Evolutionary conservation across 108 stramenopile genomes (phyloP), one percentile per base, ranked within the genome.

Genomic region (Epithemia pelagica): DNA sequence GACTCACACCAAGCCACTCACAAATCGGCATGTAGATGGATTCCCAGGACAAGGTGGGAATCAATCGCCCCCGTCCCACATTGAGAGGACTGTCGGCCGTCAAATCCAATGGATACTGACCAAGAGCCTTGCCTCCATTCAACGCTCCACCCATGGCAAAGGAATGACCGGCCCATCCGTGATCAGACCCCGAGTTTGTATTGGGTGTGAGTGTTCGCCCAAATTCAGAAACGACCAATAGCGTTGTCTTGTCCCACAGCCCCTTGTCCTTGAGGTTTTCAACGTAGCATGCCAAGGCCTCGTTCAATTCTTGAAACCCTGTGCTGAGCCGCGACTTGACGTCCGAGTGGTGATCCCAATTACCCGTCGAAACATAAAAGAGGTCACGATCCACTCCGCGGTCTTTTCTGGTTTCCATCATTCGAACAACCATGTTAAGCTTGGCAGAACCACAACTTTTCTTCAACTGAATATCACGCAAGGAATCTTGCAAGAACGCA

Each of bases 1-100:
- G 21, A 22, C 23, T 15, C 28, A 62, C 25, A 25, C 69, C 69
- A 61, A 62, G 55, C 69, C 69, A 70, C 32, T 70, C 52, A 20
- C 51, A 20, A 15, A 63, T 27, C 15, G 51, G 51, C 22, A 29
- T 78, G 77, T 74, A 86, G 32, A 82, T 51, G n/a, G 74, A 62
- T 26, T 89, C 88, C 85, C 85, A 89, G 0, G 74, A 61, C 21
- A 68, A 67, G 3, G 83, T 81, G 15, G 88, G 88, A 27, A 89
- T 85, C 52, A 89, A 31, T 37, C 89, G 72, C 2, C 84, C 85
- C 24, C 81, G 68, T 15, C 78, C 84, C 27, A 80, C 29, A 52
- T 77, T 75, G 15, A 61, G 32, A 7, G 69, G 68, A 54, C 66
- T 33, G 55, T 79, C 64, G 5, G 62, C 73, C 1, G 76, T 77